Evolutionary conservation across 768 basidiomycete genomes (phyloP).

Genomic region (Boletus patriciae): DNA sequence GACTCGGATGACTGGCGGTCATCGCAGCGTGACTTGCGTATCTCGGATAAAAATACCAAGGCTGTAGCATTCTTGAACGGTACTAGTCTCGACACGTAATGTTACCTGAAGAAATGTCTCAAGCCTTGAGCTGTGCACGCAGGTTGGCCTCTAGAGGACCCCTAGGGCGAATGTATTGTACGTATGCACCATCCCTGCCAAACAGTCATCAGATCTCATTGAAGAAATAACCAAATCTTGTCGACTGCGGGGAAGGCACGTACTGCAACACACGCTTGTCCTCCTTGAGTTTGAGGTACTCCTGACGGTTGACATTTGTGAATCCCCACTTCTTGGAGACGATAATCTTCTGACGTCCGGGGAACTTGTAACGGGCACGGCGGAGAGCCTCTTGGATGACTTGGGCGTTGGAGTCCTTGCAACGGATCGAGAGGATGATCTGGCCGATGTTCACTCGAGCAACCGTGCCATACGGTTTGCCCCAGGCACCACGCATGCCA

Average conservation of each 20-base stretch:
- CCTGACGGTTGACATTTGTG: constrained; percentile 88
- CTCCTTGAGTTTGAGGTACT: constrained; percentile 85
- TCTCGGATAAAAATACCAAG: constrained; percentile 11
- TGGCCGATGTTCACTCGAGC: constrained; percentile 97
- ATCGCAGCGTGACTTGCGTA: constrained; percentile 5
- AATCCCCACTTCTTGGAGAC: constrained; percentile 99
- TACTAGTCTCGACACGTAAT: constrained; percentile 16
- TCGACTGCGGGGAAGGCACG: constrained; percentile 36
- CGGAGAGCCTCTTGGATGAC: constrained; percentile 97
- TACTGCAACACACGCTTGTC: constrained; percentile 88
- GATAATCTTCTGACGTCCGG: constrained; percentile 97
- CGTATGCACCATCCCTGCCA: constrained; percentile 81
- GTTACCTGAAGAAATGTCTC: constrained; percentile 22
- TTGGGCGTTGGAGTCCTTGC: constrained; percentile 81
- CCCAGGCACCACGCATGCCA: constrained; percentile 99
- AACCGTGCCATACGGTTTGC: constrained; percentile 95
- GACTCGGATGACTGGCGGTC: background rate
- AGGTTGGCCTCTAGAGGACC: constrained; percentile 86
- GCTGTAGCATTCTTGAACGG: constrained; percentile 19
- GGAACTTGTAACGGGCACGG: constrained; percentile 99
- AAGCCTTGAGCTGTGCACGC: constrained; percentile 78
- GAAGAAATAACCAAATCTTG: background rate
- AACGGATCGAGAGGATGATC: constrained; percentile 88
- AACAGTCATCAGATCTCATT: background rate
- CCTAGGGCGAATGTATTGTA: constrained; percentile 89